phyloP scores from a whole-genome alignment of 1,284 basidiomycete genomes.

The Termitomyces sp. region DNA sequence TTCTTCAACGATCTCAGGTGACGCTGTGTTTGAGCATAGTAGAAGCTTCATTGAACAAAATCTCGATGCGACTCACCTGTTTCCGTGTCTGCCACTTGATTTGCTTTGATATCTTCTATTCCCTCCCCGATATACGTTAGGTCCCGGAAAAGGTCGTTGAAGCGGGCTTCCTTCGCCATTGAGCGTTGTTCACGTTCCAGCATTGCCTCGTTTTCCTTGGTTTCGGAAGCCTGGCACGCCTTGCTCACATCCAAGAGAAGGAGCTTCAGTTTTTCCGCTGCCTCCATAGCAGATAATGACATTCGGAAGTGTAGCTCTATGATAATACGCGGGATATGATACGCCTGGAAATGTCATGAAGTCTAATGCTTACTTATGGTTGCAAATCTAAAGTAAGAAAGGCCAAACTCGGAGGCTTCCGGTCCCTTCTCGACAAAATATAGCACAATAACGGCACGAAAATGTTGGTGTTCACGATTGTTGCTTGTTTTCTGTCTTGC shows the following conservation, averaged over 20 bases:
- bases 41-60: not conserved
- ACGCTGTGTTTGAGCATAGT: not conserved
- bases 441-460: not conserved
- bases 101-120: conserved; percentile 1
- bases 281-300: conserved; percentile 4
- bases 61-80: not conserved
- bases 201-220: conserved; percentile 9
- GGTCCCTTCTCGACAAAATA: not conserved
- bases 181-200: conserved; percentile 12
- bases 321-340: not conserved
- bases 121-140: conserved; percentile 7
- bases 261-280: conserved; percentile 9
- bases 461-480: not conserved
- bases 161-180: conserved; percentile 6
- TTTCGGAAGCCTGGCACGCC: conserved; percentile 1
- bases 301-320: not conserved
- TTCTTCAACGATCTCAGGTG: conserved; percentile 2
- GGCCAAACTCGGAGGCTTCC: not conserved
- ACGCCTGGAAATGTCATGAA: not conserved
- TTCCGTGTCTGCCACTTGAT: not conserved
- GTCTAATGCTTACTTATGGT: not conserved
- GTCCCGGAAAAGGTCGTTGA: conserved; percentile 10
- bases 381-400: not conserved
- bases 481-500: not conserved
- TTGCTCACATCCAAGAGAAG: conserved; percentile 8